Percentiles rank a stretch among this genome's conserved stretches.
phyloP scores from a whole-genome alignment of 2,329 filamentous ascomycete species.

The Hirsutella minnesotensis region DNA sequence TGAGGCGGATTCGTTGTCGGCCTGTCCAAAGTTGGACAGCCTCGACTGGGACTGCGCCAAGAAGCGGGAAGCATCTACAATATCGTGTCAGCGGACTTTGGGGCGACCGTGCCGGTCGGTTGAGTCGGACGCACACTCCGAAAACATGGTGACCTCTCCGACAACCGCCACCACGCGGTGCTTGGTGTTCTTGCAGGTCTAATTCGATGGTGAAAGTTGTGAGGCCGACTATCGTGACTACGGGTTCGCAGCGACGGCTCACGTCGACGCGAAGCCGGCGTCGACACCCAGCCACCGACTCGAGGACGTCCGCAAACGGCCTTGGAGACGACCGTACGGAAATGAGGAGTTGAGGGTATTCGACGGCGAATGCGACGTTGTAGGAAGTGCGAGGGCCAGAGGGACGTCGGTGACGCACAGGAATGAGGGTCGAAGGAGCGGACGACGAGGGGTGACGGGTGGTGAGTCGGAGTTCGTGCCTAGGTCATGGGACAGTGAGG shows the following conservation, averaged over 20 bases:
- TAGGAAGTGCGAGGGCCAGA: background rate
- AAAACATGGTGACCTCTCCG: constrained; percentile 35
- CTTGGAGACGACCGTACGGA: background rate
- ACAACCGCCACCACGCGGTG: constrained; percentile 21
- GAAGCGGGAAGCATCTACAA: constrained; percentile 84
- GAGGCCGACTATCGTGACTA: background rate
- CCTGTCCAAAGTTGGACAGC: constrained; percentile 57
- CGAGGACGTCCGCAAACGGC: background rate
- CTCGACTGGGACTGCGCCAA: constrained; percentile 93
- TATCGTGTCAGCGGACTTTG: constrained; percentile 8
- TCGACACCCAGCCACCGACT: background rate
- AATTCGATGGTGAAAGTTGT: background rate
- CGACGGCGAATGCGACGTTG: too few species aligned
- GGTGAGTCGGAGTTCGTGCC: background rate
- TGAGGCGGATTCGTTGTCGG: constrained; percentile 28
- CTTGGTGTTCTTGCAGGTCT: background rate
- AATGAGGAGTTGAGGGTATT: too few species aligned
- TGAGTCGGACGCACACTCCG: constrained; percentile 61
- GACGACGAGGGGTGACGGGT: background rate
- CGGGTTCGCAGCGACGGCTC: background rate
- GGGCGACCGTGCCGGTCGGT: background rate
- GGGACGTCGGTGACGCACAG: background rate
- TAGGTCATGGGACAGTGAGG: background rate
- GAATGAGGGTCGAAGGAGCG: background rate
- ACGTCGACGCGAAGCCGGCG: background rate